phyloP scores from a whole-genome alignment of 805 yeast species.

The Pichia kluyveri region DNA sequence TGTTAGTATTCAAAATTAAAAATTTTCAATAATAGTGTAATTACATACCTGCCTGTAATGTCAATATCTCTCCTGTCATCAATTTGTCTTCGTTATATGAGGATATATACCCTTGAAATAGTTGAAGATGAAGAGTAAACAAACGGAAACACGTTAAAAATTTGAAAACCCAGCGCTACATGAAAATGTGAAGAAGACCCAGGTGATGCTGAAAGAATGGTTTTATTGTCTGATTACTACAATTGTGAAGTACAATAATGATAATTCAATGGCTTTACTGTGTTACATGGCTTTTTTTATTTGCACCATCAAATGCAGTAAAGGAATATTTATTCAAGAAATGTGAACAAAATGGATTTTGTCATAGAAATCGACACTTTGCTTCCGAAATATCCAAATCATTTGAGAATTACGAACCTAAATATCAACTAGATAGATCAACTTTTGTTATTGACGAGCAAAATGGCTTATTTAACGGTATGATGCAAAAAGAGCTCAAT shows the following conservation, averaged over 20 bases:
- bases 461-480: conserved; percentile 33
- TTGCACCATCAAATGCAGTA: conserved; percentile 29
- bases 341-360: conserved; percentile 78
- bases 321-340: conserved; percentile 63
- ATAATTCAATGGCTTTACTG: background rate
- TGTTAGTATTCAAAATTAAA: background rate
- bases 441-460: conserved; percentile 23
- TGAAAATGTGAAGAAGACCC: no score
- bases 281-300: background rate
- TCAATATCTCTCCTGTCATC: conserved; percentile 56
- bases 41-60: conserved; percentile 49
- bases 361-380: conserved; percentile 66
- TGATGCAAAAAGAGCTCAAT: conserved; percentile 36
- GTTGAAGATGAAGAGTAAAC: background rate
- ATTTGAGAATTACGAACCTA: conserved; percentile 22
- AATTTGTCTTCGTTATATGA: no score
- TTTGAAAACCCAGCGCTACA: no score
- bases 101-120: no score
- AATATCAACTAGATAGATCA: conserved; percentile 33
- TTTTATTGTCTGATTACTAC: no score
- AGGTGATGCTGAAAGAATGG: no score
- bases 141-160: background rate
- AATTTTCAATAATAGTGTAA: background rate
- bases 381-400: conserved; percentile 32
- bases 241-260: background rate